Base-by-base conservation (phyloP, 306 rosid species). In the Medicago ruthenica region DNA sequence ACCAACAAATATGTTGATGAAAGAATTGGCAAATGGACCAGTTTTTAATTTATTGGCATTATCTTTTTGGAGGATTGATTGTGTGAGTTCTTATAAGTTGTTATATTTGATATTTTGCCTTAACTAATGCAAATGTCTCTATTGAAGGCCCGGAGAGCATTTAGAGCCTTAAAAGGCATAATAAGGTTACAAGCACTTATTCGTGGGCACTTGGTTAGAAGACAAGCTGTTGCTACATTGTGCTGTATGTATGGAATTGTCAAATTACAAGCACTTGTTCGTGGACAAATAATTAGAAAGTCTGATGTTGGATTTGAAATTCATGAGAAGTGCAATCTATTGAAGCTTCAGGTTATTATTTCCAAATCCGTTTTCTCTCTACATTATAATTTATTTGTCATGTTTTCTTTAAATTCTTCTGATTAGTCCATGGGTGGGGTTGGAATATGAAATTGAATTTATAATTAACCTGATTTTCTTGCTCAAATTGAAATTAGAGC, bases 141-240 rank as follows among this genome's bases (percentile, higher is more conserved):
- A 83, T 82, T 88, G 91, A 87, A 96, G 99, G 99, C 99, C 79
- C 96, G 99, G 71, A 88, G 99, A 14, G 99, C 99, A 72, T 92
- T 92, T 77, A 78, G 90, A 86, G 97, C 99, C 58, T 88, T 96
- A 65, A 96, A 90, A 89, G 99, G 99, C 84, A 96, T 96, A 78
- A 96, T 96, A 84, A 90, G 99, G 88, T 80, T 96, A 88, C 99
- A 96, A 85, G 99, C 99, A 15, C 99, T 96, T 74, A 96, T 96
- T 76, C 98, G 99, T 40, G 99, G 99, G 67, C 99, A 96, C 90
- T 77, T 96, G 83, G 99, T 90, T 70, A 83, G 99, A 84, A 92
- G 98, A 80, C 99, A 96, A 86, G 99, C 98, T 86, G 92, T 87
- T 86, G 82, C 89, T 71, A 92, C 99, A 5, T 82, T 96, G 50